These are phyloP conservation scores for Trametes polyzona DNA, from an alignment of 1,284 basidiomycete species.

Conservation along the genomic window DNA sequence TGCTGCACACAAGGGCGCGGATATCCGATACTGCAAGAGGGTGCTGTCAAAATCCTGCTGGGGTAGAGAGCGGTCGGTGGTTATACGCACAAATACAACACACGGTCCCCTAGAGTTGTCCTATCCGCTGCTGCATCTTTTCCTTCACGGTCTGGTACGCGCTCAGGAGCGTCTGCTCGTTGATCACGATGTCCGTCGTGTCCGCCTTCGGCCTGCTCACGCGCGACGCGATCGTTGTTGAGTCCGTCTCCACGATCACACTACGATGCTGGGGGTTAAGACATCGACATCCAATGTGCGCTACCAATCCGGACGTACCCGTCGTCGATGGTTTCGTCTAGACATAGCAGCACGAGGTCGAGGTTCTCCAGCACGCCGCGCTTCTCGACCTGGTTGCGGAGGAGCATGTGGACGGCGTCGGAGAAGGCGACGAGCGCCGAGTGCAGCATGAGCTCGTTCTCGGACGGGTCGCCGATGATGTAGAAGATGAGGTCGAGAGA, in stretches of 20 bases:
- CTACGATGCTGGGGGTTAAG: conserved; percentile 55
- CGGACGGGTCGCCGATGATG: conserved; percentile 85
- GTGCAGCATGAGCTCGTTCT: conserved; percentile 98
- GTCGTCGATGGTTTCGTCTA: conserved; percentile 98
- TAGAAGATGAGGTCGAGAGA: conserved; percentile 96
- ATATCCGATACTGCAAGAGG: no score
- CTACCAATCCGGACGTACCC: conserved; percentile 64
- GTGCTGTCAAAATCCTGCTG: no score
- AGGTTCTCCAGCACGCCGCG: conserved; percentile 93
- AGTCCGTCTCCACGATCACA: conserved; percentile 97
- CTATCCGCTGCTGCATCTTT: conserved; percentile 68
- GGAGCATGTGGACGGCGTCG: conserved; percentile 85
- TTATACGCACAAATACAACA: conserved; percentile 20
- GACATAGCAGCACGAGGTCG: conserved; percentile 89
- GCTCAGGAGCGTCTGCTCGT: conserved; percentile 94
- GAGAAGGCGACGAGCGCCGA: conserved; percentile 83
- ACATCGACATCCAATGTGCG: background rate
- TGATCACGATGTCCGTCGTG: conserved; percentile 96
- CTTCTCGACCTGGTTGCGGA: conserved; percentile 96
- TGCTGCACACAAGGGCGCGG: no score
- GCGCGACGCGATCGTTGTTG: conserved; percentile 91
- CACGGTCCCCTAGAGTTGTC: conserved; percentile 45
- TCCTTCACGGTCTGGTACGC: conserved; percentile 93
- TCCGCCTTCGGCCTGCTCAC: conserved; percentile 94
- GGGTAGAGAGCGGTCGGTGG: no score